A percentile compares a stretch with the other conserved stretches of the same genome.
Evolutionary conservation across 1,284 basidiomycete species (phyloP).

Genomic region (Cerioporus squamosus): DNA sequence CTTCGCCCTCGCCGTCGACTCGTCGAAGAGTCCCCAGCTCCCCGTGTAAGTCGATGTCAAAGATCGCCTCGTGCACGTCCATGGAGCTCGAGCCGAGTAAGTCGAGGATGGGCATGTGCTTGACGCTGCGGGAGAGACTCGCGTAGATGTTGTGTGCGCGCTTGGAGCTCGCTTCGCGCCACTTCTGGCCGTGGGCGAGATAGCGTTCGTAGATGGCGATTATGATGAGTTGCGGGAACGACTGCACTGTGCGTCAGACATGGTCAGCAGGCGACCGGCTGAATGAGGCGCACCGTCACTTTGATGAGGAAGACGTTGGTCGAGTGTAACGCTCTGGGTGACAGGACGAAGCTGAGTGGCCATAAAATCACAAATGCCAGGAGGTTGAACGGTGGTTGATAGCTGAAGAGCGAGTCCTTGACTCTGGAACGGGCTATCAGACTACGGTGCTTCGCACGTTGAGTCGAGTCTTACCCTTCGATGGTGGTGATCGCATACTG

Average conservation of each 20-base stretch:
- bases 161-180: conserved; percentile 54
- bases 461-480: conserved; percentile 65
- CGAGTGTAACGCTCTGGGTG: conserved; percentile 76
- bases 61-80: conserved; percentile 76
- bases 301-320: conserved; percentile 86
- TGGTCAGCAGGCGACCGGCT: not conserved
- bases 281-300: conserved; percentile 53
- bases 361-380: conserved; percentile 79
- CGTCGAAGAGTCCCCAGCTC: conserved; percentile 40
- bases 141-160: conserved; percentile 62
- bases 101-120: conserved; percentile 73
- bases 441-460: not conserved
- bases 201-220: conserved; percentile 86
- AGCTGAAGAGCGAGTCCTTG: conserved; percentile 91
- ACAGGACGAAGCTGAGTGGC: conserved; percentile 73
- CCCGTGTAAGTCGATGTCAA: conserved; percentile 66
- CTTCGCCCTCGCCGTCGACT: conserved; percentile 38
- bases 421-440: conserved; percentile 50
- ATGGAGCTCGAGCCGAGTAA: conserved; percentile 66
- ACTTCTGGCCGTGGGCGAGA: conserved; percentile 51
- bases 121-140: conserved; percentile 69
- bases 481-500: conserved; percentile 88
- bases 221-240: conserved; percentile 77
- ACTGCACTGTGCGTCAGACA: conserved; percentile 39
- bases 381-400: conserved; percentile 86